A percentile compares a stretch with the other conserved stretches of the same genome.
Evolutionary conservation across 768 basidiomycete genomes (phyloP).

Genomic region (Termitomyces sp.): DNA sequence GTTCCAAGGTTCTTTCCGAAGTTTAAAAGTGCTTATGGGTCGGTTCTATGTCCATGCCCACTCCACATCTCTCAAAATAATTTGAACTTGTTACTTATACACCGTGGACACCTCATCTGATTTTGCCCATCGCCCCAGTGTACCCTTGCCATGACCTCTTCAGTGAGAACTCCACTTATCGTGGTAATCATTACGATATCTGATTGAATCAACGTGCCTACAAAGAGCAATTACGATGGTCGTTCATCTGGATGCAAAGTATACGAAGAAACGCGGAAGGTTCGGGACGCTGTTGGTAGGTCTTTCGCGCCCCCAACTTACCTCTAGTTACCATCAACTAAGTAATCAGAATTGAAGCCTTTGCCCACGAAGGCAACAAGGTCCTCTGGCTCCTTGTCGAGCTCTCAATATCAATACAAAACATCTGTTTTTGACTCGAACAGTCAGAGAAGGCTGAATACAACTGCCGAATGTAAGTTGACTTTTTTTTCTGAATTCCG

Average conservation of each 20-base stretch:
- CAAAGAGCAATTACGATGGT: constrained; percentile 2
- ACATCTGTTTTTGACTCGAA: background rate
- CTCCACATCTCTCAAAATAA: background rate
- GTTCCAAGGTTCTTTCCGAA: background rate
- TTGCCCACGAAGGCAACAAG: constrained; percentile 1
- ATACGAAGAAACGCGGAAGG: background rate
- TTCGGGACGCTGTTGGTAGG: constrained; percentile 2
- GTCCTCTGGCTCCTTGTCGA: background rate
- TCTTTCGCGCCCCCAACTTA: background rate
- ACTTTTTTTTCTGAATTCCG: background rate
- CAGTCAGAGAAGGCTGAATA: background rate
- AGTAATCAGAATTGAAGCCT: background rate
- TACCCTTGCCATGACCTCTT: background rate
- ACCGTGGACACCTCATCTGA: background rate
- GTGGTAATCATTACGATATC: background rate
- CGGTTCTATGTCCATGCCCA: background rate
- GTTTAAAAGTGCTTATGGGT: background rate
- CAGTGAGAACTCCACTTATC: background rate
- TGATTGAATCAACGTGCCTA: background rate
- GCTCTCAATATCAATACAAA: background rate
- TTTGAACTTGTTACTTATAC: background rate
- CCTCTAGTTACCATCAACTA: background rate
- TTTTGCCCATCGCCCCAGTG: background rate
- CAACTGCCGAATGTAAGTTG: background rate
- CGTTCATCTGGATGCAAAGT: background rate